Evolutionary conservation across 2,329 filamentous ascomycete species (phyloP).

Genomic region (Orbilia oligospora): DNA sequence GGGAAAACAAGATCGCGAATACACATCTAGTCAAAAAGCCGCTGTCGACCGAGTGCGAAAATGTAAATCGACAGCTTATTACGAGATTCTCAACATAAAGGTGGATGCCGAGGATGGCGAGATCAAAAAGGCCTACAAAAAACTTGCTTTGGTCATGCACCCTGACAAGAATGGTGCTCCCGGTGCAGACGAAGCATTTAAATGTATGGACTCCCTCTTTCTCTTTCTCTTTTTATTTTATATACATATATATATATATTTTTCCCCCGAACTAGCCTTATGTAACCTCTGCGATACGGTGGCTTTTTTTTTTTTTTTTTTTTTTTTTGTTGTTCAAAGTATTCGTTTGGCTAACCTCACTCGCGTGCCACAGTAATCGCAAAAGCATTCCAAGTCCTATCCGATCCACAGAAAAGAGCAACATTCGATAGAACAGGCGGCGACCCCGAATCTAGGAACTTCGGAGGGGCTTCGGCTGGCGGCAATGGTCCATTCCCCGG

Average conservation of each 20-base stretch:
- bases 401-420: constrained; percentile 91
- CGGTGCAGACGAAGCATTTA: constrained; percentile 96
- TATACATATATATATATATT: too few species aligned
- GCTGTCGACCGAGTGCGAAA: constrained; percentile 89
- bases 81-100: constrained; percentile 88
- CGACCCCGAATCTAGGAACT: constrained; percentile 91
- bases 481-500: constrained; percentile 76
- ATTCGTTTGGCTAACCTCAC: not conserved
- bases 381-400: constrained; percentile 90
- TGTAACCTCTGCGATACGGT: constrained; percentile 12
- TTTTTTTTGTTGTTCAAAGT: constrained; percentile 1
- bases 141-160: constrained; percentile 92
- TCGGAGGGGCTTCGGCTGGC: constrained; percentile 68
- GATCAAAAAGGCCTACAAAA: constrained; percentile 98
- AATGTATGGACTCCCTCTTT: constrained; percentile 72
- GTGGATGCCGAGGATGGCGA: constrained; percentile 80
- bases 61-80: constrained; percentile 89
- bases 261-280: too few species aligned
- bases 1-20: constrained; percentile 81
- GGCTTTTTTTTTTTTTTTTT: constrained; percentile 10
- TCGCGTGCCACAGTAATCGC: constrained; percentile 76
- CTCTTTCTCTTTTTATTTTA: too few species aligned
- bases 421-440: constrained; percentile 91
- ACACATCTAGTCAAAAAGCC: constrained; percentile 89
- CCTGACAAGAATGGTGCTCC: constrained; percentile 99